Evolutionary conservation across 495 filamentous ascomycete species (phyloP), one percentile per base, ranked within the genome.

Genomic region (Aspergillus baeticus): DNA sequence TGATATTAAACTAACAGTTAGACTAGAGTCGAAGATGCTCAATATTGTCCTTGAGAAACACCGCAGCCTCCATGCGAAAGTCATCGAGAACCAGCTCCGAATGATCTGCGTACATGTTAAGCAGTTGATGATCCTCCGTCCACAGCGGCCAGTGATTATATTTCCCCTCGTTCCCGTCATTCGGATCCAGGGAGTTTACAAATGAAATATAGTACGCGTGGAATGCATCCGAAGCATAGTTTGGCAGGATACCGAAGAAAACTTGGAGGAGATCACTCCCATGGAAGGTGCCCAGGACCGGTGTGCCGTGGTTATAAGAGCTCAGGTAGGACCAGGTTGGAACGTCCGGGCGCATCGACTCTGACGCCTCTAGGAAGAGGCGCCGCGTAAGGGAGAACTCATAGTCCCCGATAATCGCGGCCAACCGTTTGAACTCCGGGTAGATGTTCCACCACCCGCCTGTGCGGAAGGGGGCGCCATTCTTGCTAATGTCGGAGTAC

Each of bases 221-320:
- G 54, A 85, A 79, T 34, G 75, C 63, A 29, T 56, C 59, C 48
- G 75, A 74, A 7, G 82, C 81, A 54, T 81, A 77, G 66, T 84
- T 79, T 21, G 81, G 80, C 20, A 78, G 58, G 33, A 82, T 58
- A 13, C 78, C 81, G 56, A 78, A 83, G 51, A 84, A 84, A 1
- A 85, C 80, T 61, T 81, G 82, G 17, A 83, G 61, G 10, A 87
- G 50, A 57, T 88, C 86, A 34, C 69, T 75, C 14, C 69, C 81
- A 69, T 89, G 86, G 73, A 87, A 87, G 3, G 86, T 88, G 6
- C 86, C 86, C 1, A 87, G 63, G 46, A 87, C 72, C 0, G 86
- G 82, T 0, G 81, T 85, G 29, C 84, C 86, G 58, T 77, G 78
- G 71, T 84, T 65, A 70, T 87, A 88, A 10, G 79, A 78, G 13